Conservation (phyloP, 2,329 filamentous ascomycete species). For the Magnaporthiopsis poae region DNA sequence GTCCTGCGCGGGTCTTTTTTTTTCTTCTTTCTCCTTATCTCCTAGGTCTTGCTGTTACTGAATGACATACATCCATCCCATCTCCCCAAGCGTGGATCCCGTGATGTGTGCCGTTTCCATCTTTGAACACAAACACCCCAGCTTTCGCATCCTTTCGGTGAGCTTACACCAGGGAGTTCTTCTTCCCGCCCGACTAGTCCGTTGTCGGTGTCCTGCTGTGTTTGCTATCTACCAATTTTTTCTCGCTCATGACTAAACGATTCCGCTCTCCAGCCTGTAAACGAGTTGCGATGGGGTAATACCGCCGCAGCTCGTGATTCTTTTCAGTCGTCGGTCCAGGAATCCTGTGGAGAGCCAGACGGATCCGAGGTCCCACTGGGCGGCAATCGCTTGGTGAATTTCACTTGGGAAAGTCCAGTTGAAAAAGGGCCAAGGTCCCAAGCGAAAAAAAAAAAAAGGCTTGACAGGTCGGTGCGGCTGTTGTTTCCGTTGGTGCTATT, state of each 20-base stretch:
- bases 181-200: neutral
- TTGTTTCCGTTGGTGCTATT: neutral
- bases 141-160: too few species aligned
- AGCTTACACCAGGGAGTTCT: too few species aligned
- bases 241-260: neutral
- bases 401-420: neutral
- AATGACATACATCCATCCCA: too few species aligned
- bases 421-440: neutral
- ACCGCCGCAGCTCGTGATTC: neutral
- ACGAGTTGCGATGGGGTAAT: conserved; percentile 12
- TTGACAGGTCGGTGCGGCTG: neutral
- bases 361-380: neutral
- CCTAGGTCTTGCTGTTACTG: too few species aligned
- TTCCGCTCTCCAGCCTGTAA: neutral
- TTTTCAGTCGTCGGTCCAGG: conserved; percentile 5
- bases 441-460: neutral
- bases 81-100: neutral
- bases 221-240: neutral
- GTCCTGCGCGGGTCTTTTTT: too few species aligned
- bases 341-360: neutral
- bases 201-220: neutral
- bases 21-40: too few species aligned
- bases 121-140: neutral
- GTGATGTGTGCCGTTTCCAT: neutral
- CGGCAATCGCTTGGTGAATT: neutral